A percentile compares a stretch with the other conserved stretches of the same genome.
Evolutionary conservation across 2,329 filamentous ascomycete genomes (phyloP).

Genomic region (Drechslerella dactyloides): DNA sequence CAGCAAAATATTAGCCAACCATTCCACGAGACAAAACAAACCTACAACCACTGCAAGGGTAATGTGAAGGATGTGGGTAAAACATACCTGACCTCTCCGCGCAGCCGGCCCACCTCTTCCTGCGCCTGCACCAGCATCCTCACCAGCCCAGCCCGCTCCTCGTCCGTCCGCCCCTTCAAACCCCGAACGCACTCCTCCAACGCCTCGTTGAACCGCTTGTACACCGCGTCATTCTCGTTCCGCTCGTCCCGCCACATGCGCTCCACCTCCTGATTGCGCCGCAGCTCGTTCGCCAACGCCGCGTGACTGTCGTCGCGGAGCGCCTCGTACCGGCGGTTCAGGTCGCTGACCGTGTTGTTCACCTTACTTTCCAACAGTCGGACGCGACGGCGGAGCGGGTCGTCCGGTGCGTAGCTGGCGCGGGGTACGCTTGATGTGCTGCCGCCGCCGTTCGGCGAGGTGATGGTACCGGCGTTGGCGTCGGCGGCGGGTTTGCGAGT

Average conservation of each 20-base stretch:
- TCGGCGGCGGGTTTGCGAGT: neutral
- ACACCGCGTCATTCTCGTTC: conserved; percentile 84
- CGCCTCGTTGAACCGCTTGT: conserved; percentile 91
- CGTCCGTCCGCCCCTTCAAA: conserved; percentile 73
- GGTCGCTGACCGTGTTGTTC: conserved; percentile 50
- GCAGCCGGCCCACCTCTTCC: conserved; percentile 77
- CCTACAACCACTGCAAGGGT: neutral
- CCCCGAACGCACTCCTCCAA: conserved; percentile 80
- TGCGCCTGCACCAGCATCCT: conserved; percentile 72
- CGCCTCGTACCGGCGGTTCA: conserved; percentile 50
- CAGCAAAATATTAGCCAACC: neutral
- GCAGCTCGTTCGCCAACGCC: conserved; percentile 52
- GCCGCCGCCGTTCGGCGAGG: conserved; percentile 5
- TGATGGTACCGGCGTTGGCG: neutral
- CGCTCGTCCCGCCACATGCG: conserved; percentile 52
- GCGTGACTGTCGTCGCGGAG: conserved; percentile 50
- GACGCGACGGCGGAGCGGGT: conserved; percentile 38
- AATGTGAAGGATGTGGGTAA: neutral
- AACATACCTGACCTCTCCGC: conserved; percentile 73
- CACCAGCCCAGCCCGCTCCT: conserved; percentile 71
- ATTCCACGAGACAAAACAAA: neutral
- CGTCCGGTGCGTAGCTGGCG: conserved; percentile 2
- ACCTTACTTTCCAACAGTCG: conserved; percentile 36
- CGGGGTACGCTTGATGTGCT: neutral
- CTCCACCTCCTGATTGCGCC: conserved; percentile 52